Percentiles rank a stretch among this genome's conserved stretches.
These are phyloP conservation scores for Panicum miliaceum DNA, from an alignment of 176 grass and related monocot genomes.

Conservation along the genomic window DNA sequence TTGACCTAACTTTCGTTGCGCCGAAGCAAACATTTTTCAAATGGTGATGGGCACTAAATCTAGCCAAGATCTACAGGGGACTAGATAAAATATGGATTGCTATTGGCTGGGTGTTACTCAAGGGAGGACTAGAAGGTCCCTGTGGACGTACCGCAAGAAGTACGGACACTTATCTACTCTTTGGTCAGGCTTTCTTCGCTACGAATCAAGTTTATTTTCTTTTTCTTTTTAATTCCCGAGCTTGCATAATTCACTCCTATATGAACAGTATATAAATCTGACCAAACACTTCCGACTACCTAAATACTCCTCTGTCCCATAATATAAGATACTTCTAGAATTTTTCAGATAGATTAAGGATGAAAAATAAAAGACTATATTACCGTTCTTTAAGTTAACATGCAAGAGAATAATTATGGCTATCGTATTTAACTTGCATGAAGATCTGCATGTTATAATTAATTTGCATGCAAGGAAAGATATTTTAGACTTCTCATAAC, in stretches of 20 bases:
- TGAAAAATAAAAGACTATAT: no score
- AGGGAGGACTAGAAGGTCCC: neutral
- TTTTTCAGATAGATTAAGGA: no score
- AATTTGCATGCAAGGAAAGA: no score
- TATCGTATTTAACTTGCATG: no score
- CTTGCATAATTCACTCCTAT: neutral
- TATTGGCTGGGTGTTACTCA: neutral
- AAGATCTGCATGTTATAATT: no score
- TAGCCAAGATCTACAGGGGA: neutral
- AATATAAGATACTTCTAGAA: no score
- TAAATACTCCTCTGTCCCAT: no score
- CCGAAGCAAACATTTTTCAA: constrained; percentile 23
- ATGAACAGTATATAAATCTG: neutral
- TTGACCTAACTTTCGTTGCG: constrained; percentile 14
- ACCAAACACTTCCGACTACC: neutral
- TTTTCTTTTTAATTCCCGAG: neutral
- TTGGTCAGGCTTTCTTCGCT: neutral
- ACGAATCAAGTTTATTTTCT: neutral
- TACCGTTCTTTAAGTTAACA: no score
- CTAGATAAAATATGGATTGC: neutral
- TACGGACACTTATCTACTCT: constrained; percentile 42
- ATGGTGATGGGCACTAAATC: neutral
- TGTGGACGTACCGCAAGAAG: constrained; percentile 26
- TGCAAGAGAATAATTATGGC: no score
- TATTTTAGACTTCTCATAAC: no score